Percentiles rank a stretch among this genome's conserved stretches.
Evolutionary conservation across 345 rosid species (phyloP).

Genomic region (Lagerstroemia speciosa): DNA sequence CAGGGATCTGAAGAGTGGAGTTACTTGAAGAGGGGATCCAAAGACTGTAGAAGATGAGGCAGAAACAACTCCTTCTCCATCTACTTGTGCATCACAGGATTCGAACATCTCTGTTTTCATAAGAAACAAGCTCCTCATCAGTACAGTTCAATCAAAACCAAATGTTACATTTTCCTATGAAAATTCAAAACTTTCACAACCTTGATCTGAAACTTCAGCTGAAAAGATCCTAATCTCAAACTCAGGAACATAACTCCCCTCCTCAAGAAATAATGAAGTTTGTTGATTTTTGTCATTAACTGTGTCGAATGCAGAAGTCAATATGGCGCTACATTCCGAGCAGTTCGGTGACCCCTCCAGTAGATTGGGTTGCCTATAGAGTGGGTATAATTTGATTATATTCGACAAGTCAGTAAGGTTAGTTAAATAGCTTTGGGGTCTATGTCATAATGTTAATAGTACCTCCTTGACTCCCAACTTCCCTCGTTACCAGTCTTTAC

Average conservation of each 20-base stretch:
- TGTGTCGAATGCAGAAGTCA: constrained; percentile 35
- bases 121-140: constrained; percentile 1
- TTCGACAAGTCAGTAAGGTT: neutral
- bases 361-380: constrained; percentile 66
- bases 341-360: constrained; percentile 78
- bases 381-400: constrained; percentile 7
- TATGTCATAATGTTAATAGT: neutral
- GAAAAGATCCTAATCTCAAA: constrained; percentile 26
- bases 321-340: constrained; percentile 86
- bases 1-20: constrained; percentile 90
- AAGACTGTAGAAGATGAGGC: constrained; percentile 46
- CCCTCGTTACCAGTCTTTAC: constrained; percentile 48
- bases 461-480: constrained; percentile 48
- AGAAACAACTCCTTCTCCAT: constrained; percentile 33
- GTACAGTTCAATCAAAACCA: neutral
- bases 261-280: constrained; percentile 27
- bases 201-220: constrained; percentile 32
- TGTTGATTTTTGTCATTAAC: constrained; percentile 36
- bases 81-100: constrained; percentile 31
- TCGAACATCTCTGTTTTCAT: constrained; percentile 32
- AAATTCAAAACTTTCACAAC: constrained; percentile 14
- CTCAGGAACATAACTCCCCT: constrained; percentile 27
- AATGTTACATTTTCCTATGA: neutral
- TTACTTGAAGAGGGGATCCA: constrained; percentile 79
- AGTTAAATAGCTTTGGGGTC: neutral